Evolutionary conservation across 1,284 basidiomycete genomes (phyloP).

Genomic region (Cutaneotrichosporon cutaneum): DNA sequence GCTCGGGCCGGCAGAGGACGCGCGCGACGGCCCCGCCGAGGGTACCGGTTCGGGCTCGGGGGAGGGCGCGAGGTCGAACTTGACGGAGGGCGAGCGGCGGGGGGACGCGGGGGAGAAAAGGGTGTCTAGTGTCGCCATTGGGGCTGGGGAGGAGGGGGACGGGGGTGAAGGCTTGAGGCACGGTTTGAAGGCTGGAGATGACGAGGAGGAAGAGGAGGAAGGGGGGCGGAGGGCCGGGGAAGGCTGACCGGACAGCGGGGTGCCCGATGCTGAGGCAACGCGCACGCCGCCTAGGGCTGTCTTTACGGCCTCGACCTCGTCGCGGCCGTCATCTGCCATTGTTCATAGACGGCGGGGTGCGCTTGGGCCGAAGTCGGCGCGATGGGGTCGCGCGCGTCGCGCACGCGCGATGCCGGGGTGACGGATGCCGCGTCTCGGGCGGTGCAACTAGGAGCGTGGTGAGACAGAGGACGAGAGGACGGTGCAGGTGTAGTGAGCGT

Average conservation of each 20-base stretch:
- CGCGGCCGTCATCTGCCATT: background rate
- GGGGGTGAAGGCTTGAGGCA: background rate
- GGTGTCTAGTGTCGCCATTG: background rate
- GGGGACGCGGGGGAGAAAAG: constrained; percentile 11
- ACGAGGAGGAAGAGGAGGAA: background rate
- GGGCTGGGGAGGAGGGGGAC: background rate
- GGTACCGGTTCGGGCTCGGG: background rate
- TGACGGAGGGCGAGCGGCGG: constrained; percentile 5
- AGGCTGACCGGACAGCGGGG: background rate
- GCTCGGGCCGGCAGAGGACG: constrained; percentile 2
- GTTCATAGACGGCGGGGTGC: background rate
- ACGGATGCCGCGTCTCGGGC: background rate
- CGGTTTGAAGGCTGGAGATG: background rate
- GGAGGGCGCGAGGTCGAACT: constrained; percentile 1
- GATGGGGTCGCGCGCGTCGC: background rate
- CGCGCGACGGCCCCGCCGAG: constrained; percentile 5
- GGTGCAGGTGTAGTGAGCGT: background rate
- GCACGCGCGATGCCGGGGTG: background rate
- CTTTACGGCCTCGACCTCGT: constrained; percentile 1
- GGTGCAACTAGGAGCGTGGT: background rate
- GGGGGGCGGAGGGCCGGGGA: background rate
- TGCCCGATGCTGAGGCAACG: background rate
- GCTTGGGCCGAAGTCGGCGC: background rate
- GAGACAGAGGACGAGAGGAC: background rate
- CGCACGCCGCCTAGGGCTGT: background rate